A percentile compares a stretch with the other conserved stretches of the same genome.
These are phyloP conservation scores for Yamadazyma akitaensis DNA, from an alignment of 805 yeast genomes.

Conservation along the genomic window DNA sequence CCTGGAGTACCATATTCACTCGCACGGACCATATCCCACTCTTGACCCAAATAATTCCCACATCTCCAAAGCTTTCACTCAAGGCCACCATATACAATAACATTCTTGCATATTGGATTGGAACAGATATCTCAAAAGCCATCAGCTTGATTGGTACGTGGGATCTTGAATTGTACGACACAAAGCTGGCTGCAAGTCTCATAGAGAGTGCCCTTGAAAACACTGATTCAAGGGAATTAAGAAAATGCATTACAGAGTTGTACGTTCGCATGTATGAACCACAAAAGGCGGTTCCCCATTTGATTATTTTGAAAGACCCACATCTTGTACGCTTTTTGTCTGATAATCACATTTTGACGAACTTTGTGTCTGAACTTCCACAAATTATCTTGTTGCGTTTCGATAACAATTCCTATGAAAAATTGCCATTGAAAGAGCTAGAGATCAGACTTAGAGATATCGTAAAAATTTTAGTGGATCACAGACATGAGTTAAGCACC, in stretches of 20 bases:
- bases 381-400: constrained; percentile 45
- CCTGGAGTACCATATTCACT: constrained; percentile 55
- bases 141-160: constrained; percentile 47
- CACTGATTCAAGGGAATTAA: constrained; percentile 20
- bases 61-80: constrained; percentile 32
- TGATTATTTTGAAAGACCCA: constrained; percentile 54
- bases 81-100: constrained; percentile 24
- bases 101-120: constrained; percentile 51
- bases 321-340: constrained; percentile 56
- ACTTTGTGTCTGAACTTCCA: constrained; percentile 49
- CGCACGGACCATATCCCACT: constrained; percentile 42
- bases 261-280: constrained; percentile 59
- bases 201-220: constrained; percentile 47
- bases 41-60: constrained; percentile 59
- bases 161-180: constrained; percentile 55
- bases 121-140: constrained; percentile 29
- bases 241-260: constrained; percentile 48
- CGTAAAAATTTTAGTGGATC: constrained; percentile 55
- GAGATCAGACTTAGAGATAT: constrained; percentile 40
- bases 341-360: constrained; percentile 58
- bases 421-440: constrained; percentile 41
- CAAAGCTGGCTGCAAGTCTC: constrained; percentile 37
- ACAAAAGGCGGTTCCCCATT: constrained; percentile 59
- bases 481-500: constrained; percentile 65
- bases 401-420: constrained; percentile 30